Evolutionary conservation across 495 filamentous ascomycete species (phyloP), one percentile per base, ranked within the genome.

Genomic region (Annulohypoxylon maeteangense): DNA sequence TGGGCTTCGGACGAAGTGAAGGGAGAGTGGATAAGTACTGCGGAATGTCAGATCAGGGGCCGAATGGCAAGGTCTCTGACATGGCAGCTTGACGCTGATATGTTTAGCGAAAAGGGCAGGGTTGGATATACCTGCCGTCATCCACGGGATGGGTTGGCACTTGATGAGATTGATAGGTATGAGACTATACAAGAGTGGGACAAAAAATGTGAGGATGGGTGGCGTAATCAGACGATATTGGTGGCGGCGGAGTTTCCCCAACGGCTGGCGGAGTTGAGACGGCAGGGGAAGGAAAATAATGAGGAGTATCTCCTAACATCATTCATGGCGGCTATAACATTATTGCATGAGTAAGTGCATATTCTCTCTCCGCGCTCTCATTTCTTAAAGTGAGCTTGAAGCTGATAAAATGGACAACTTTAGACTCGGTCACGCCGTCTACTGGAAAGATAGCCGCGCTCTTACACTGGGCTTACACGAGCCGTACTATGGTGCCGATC

Each of bases 291-390:
- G 48, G 59, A 62, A 16, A 68, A 72, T n/a, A 34, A 71, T 20
- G 80, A 82, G 71, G 79, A 81, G 61, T 81, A 78, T 44, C 51
- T 80, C 20, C 60, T 79, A 1, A 82, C 79, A 1, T 78, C 79
- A 8, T 81, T 82, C 58, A 81, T 82, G 79, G 56, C 69, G 22
- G 74, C 80, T 27, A 71, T 79, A 18, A 82, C 79, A 5, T 32
- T 81, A n/a, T 66, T 82, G 38, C 80, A 82, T 18, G 80, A 82
- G 79, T 80, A 63, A 67, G 76, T 78, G 20, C 14, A 38, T 7
- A 44, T 22, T 32, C 14, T 25, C n/a, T 0, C 25, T 32, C 16
- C 10, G n/a, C n/a, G n/a, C 40, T 47, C 50, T 23, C 8, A 14
- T 32, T 36, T 14, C n/a, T n/a, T 38, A 16, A 44, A 8, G 10